Conservation (phyloP, 768 basidiomycete species). For the Goffeauzyma gilvescens region DNA sequence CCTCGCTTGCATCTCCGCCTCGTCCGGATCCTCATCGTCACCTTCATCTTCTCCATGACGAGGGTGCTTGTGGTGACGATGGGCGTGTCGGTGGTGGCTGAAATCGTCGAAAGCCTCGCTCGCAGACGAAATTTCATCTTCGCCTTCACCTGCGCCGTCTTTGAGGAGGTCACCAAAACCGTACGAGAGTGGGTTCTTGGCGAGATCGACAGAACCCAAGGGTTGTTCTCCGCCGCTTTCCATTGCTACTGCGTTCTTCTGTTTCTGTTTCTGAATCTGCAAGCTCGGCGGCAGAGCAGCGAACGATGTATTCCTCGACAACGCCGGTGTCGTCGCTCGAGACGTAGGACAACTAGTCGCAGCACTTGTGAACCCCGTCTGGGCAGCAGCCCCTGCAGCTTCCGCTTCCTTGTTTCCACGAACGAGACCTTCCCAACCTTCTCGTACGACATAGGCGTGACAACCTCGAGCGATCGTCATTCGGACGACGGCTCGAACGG, state of each 20-base stretch:
- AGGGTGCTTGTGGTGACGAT: conserved; percentile 3
- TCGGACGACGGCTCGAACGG: conserved; percentile 78
- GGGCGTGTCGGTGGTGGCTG: background rate
- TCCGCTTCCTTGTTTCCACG: conserved; percentile 51
- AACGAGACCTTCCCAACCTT: conserved; percentile 96
- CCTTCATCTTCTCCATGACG: conserved; percentile 4
- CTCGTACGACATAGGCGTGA: conserved; percentile 86
- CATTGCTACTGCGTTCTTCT: background rate
- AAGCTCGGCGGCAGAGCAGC: conserved; percentile 25
- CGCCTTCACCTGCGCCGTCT: conserved; percentile 48
- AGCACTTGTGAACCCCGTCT: conserved; percentile 20
- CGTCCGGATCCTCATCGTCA: conserved; percentile 7
- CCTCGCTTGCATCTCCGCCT: conserved; percentile 37
- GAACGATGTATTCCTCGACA: conserved; percentile 24
- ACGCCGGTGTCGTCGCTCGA: conserved; percentile 14
- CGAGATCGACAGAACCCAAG: conserved; percentile 1
- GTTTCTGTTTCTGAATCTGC: conserved; percentile 13
- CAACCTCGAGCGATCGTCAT: conserved; percentile 84
- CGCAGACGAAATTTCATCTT: conserved; percentile 28
- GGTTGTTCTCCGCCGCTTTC: background rate
- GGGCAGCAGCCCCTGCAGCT: conserved; percentile 14
- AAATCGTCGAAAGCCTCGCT: too few relatives aligned
- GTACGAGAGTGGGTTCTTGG: conserved; percentile 26
- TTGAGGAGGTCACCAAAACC: conserved; percentile 36
- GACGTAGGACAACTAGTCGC: conserved; percentile 13